These are phyloP conservation scores for Rosa multiflora DNA, from an alignment of 306 rosid species.

Conservation along the genomic window DNA sequence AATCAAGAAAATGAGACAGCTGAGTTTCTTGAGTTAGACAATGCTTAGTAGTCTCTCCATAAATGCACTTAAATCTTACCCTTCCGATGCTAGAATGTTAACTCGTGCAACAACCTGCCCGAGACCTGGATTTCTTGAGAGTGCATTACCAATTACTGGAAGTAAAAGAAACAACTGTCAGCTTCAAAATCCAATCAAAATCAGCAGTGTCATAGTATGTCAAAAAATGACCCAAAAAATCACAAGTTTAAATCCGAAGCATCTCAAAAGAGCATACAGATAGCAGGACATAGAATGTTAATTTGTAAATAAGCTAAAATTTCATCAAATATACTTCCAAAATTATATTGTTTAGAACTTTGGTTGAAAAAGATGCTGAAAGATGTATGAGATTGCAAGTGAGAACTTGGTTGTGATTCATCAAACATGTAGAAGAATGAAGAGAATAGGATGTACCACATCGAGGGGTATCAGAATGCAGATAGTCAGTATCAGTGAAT, in stretches of 20 bases:
- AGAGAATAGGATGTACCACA: neutral
- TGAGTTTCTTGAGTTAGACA: neutral
- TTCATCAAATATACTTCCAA: neutral
- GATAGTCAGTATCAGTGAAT: neutral
- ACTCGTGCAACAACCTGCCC: constrained; percentile 95
- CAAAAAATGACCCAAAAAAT: neutral
- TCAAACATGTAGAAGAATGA: neutral
- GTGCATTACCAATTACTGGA: constrained; percentile 89
- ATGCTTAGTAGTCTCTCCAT: constrained; percentile 2
- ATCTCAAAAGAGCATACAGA: constrained; percentile 4
- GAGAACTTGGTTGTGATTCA: neutral
- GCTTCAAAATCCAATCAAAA: constrained; percentile 10
- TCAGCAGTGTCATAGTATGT: no score
- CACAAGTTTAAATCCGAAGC: neutral
- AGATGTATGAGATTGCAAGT: neutral
- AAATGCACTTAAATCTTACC: constrained; percentile 55
- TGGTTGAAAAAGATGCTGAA: neutral
- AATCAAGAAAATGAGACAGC: constrained; percentile 24
- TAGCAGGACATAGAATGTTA: neutral
- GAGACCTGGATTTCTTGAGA: constrained; percentile 71
- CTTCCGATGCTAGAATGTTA: constrained; percentile 75
- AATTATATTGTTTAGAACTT: neutral
- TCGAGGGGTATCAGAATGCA: neutral
- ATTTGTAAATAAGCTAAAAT: neutral
- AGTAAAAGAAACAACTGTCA: constrained; percentile 28